Conservation (phyloP, 352 stramenopile genomes). For the Globisporangium solare region DNA sequence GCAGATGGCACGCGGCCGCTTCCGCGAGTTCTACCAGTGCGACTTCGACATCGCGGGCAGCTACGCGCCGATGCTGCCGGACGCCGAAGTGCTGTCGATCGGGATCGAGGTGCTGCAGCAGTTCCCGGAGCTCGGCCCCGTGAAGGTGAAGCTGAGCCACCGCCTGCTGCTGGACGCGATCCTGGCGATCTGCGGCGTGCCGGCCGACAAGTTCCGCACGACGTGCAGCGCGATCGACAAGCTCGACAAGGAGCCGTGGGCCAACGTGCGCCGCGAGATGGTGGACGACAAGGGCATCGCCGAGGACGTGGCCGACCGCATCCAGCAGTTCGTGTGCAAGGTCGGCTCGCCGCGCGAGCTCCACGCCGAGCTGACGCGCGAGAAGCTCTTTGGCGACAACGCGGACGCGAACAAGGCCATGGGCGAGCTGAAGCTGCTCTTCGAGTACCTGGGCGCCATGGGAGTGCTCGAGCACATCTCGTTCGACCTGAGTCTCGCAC, state of each 20-base stretch:
- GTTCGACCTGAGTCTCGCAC: conserved; percentile 96
- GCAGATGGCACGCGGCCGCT: conserved; percentile 91
- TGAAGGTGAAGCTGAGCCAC: conserved; percentile 99
- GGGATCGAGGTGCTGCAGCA: conserved; percentile 90
- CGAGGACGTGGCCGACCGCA: conserved; percentile 89
- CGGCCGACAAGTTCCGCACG: conserved; percentile 94
- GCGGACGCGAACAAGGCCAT: conserved; percentile 81
- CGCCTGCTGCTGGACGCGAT: conserved; percentile 96
- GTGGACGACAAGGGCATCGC: conserved; percentile 96
- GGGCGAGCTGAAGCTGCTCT: conserved; percentile 92
- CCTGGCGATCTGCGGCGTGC: conserved; percentile 96
- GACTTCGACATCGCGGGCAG: conserved; percentile 98
- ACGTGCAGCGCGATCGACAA: conserved; percentile 99
- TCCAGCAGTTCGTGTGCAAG: conserved; percentile 92
- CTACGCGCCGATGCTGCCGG: conserved; percentile 94
- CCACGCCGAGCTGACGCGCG: conserved; percentile 61
- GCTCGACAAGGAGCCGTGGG: conserved; percentile 98
- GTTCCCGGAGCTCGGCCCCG: conserved; percentile 82
- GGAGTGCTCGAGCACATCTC: conserved; percentile 91
- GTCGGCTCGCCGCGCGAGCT: conserved; percentile 86
- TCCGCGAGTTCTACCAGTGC: conserved; percentile 99
- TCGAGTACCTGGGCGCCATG: conserved; percentile 98
- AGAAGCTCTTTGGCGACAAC: conserved; percentile 91
- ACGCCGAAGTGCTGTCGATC: conserved; percentile 96
- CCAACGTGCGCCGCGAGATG: conserved; percentile 89